These are phyloP conservation scores for Parasitella parasitica DNA, from an alignment of 371 early-diverging fungal genomes.

Conservation along the genomic window DNA sequence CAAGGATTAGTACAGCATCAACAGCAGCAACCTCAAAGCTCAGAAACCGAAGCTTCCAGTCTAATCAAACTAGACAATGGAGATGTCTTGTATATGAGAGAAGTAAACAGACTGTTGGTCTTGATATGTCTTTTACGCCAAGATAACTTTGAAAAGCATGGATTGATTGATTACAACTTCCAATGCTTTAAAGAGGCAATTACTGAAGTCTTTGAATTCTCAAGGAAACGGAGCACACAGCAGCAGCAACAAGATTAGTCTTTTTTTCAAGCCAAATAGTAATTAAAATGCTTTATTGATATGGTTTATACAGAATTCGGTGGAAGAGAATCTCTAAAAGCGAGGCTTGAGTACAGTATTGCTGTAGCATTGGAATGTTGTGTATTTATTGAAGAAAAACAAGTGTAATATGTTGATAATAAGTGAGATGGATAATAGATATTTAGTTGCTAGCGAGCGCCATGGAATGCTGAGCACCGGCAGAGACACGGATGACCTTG, in stretches of 20 bases:
- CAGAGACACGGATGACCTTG: constrained; percentile 56
- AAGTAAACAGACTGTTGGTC: constrained; percentile 76
- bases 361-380: neutral
- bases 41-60: constrained; percentile 48
- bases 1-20: constrained; percentile 15
- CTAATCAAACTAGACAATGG: constrained; percentile 82
- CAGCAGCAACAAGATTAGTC: constrained; percentile 14
- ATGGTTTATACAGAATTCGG: neutral
- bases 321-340: too few species aligned
- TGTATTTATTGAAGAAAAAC: neutral
- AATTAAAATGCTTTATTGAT: neutral
- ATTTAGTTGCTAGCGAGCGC: constrained; percentile 43
- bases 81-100: constrained; percentile 80
- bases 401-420: neutral
- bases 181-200: constrained; percentile 76
- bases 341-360: too few species aligned
- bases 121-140: constrained; percentile 82
- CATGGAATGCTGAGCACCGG: constrained; percentile 79
- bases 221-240: constrained; percentile 44
- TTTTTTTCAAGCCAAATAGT: neutral
- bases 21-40: neutral
- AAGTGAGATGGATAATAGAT: neutral
- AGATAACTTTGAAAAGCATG: constrained; percentile 88
- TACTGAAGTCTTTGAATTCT: constrained; percentile 69
- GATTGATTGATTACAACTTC: constrained; percentile 89